Percentiles rank a stretch among this genome's conserved stretches.
phyloP scores from a whole-genome alignment of 2,329 filamentous ascomycete genomes.

The Cercospora sp. region DNA sequence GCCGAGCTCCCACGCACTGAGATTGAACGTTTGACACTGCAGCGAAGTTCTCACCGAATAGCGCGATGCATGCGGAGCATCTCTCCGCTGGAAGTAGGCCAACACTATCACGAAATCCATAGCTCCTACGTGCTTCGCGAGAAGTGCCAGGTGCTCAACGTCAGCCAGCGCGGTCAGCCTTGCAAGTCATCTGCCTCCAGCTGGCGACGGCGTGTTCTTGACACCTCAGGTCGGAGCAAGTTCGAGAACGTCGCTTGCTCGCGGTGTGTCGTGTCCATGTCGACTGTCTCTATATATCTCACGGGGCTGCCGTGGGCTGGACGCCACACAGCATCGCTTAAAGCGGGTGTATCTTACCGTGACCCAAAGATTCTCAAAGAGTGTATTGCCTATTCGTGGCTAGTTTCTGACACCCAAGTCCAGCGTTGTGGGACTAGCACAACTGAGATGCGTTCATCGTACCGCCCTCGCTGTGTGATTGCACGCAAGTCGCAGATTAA shows the following conservation, averaged over 20 bases:
- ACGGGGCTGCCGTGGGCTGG: constrained; percentile 11
- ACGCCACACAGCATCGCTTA: constrained; percentile 2
- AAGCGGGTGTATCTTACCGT: neutral
- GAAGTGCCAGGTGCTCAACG: neutral
- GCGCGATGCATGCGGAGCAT: neutral
- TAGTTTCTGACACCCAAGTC: neutral
- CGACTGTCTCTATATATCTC: neutral
- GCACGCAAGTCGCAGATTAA: neutral
- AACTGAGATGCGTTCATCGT: neutral
- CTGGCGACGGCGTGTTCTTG: neutral
- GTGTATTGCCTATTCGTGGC: constrained; percentile 1
- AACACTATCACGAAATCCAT: neutral
- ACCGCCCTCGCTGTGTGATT: neutral
- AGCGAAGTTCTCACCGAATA: neutral
- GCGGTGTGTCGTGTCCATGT: neutral
- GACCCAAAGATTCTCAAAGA: neutral
- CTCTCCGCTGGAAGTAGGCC: neutral
- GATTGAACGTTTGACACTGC: neutral
- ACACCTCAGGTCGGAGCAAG: neutral
- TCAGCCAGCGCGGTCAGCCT: neutral
- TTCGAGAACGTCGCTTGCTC: neutral
- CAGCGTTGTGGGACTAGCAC: neutral
- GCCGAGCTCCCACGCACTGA: neutral
- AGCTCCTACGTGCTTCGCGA: neutral
- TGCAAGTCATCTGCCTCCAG: neutral